Evolutionary conservation across 345 rosid species (phyloP), one percentile per base, ranked within the genome.

Genomic region (Populus euphratica): DNA sequence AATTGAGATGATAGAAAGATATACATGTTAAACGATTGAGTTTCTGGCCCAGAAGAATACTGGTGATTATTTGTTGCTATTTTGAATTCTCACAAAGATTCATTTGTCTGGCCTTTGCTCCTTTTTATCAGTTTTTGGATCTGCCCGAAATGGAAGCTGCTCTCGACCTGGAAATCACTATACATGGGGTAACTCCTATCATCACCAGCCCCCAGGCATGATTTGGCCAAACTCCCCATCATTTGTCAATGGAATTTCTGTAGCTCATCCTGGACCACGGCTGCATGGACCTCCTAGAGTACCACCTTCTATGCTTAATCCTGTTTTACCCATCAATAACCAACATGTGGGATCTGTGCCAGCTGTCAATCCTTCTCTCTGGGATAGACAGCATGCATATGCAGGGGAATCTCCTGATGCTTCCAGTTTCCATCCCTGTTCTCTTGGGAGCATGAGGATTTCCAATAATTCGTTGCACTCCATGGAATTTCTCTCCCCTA

Each of bases 301-400:
- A 67, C 92, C 97, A 56, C 77, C 97, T 56, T 81, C 89, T 52
- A 81, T 88, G 88, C 82, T 87, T 80, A 90, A 86, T 72, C 64
- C 89, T 72, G 85, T 84, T 66, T 77, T 93, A 23, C 90, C 98
- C 63, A 88, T 87, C 75, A 73, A 81, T 81, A 87, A 85, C 81
- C 98, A 89, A 78, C 95, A 87, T 70, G 87, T 92, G 76, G 97
- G 98, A 80, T 96, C 99, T 41, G 96, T 94, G 6, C 97, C 97
- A 44, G 85, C 90, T 69, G 85, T 88, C 74, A 89, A 89, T 84
- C 86, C 89, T 44, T 87, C 93, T 77, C 77, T 89, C 75, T 96
- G 98, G 99, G 96, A 96, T 59, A 86, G 93, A 83, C 88, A 87
- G 69, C 93, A 79, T 62, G 80, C 90, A 41, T 91, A 85, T 85